Conservation (phyloP, 2,329 filamentous ascomycete species). For the Fusarium setosum region DNA sequence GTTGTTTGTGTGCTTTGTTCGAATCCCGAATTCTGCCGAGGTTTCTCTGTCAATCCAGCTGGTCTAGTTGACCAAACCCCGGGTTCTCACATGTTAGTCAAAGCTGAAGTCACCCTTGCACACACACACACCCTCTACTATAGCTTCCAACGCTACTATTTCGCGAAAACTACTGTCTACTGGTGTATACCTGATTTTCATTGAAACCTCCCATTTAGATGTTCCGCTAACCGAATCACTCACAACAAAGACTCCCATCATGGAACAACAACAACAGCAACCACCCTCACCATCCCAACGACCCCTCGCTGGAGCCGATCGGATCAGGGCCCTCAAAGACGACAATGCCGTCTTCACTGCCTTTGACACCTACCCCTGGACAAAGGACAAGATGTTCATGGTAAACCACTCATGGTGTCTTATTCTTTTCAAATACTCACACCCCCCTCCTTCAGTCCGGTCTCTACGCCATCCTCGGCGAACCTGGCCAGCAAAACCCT, state of each 20-base stretch:
- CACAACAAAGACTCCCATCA: not conserved
- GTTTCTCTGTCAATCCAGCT: not conserved
- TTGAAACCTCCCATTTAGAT: not conserved
- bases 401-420: slow-evolving; percentile 53
- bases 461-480: slow-evolving; percentile 72
- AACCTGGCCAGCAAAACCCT: slow-evolving; percentile 53
- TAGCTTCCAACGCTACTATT: not conserved
- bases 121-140: slow-evolving; percentile 3
- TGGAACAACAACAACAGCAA: slow-evolving; percentile 21
- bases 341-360: slow-evolving; percentile 64
- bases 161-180: not conserved
- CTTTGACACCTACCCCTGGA: slow-evolving; percentile 76
- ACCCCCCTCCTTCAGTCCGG: slow-evolving; percentile 58
- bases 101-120: slow-evolving; percentile 6
- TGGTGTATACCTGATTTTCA: slow-evolving; percentile 6
- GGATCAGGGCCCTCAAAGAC: slow-evolving; percentile 53
- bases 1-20: slow-evolving; percentile 7
- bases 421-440: not conserved
- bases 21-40: slow-evolving; percentile 30
- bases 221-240: not conserved
- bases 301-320: slow-evolving; percentile 46
- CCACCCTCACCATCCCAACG: slow-evolving; percentile 26
- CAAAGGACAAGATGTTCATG: slow-evolving; percentile 75
- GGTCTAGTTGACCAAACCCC: slow-evolving; percentile 2
- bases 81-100: slow-evolving; percentile 41